Conservation (phyloP, 805 yeast genomes). For the Zygoascus tannicola region DNA sequence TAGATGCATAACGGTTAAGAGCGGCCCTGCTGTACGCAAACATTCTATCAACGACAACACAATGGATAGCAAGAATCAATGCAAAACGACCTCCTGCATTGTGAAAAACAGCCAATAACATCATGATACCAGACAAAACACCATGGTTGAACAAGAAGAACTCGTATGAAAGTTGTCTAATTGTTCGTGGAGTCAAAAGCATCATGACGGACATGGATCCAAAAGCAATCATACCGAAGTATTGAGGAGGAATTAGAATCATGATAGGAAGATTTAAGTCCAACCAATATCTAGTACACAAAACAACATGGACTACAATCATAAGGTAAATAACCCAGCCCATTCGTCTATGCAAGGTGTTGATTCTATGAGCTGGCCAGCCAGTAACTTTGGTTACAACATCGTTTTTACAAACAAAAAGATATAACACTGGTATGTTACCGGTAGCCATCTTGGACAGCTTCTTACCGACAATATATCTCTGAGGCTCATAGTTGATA, state of each 20-base stretch:
- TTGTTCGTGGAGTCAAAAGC: slow-evolving; percentile 30
- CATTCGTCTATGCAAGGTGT: slow-evolving; percentile 37
- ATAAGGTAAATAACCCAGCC: slow-evolving; percentile 33
- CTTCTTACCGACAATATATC: slow-evolving; percentile 36
- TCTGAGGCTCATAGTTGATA: slow-evolving; percentile 32
- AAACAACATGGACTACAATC: slow-evolving; percentile 31
- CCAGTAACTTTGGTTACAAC: slow-evolving; percentile 35
- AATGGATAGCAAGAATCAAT: slow-evolving; percentile 35
- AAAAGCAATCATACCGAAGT: slow-evolving; percentile 41
- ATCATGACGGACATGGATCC: slow-evolving; percentile 31
- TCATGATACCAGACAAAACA: slow-evolving; percentile 34
- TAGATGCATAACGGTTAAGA: slow-evolving; percentile 28
- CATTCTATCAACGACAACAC: slow-evolving; percentile 36
- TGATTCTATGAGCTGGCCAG: slow-evolving; percentile 33
- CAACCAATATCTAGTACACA: slow-evolving; percentile 35
- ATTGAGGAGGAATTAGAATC: slow-evolving; percentile 40
- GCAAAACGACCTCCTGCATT: slow-evolving; percentile 30
- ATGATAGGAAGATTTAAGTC: slow-evolving; percentile 30
- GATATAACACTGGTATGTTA: slow-evolving; percentile 32
- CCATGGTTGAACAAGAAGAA: slow-evolving; percentile 38
- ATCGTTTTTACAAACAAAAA: slow-evolving; percentile 35
- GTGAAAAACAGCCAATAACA: slow-evolving; percentile 36
- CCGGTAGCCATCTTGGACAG: slow-evolving; percentile 35
- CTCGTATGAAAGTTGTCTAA: slow-evolving; percentile 36
- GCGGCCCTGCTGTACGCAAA: slow-evolving; percentile 25